Percentiles rank a stretch among this genome's conserved stretches.
These are phyloP conservation scores for Blastobotrys ciferrii DNA, from an alignment of 1,139 yeast species.

Conservation along the genomic window DNA sequence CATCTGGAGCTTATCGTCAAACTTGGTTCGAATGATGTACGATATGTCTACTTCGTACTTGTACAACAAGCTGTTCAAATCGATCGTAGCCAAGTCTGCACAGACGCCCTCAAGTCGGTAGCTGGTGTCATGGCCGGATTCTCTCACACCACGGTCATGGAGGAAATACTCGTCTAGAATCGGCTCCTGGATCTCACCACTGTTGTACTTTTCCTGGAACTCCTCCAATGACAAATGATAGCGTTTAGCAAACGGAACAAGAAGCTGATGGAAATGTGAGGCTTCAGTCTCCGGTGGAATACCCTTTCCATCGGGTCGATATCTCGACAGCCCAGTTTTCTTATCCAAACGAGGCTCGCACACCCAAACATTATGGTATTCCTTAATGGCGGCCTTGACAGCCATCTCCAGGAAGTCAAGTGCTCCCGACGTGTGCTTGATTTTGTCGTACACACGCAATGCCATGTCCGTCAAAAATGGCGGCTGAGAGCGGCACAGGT, in stretches of 20 bases:
- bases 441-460: slow-evolving; percentile 61
- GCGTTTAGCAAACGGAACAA: slow-evolving; percentile 68
- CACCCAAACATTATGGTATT: slow-evolving; percentile 81
- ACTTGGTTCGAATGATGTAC: slow-evolving; percentile 54
- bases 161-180: slow-evolving; percentile 81
- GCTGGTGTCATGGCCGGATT: slow-evolving; percentile 94
- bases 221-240: slow-evolving; percentile 61
- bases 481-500: slow-evolving; percentile 90
- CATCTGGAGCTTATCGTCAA: slow-evolving; percentile 47
- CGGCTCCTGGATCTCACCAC: slow-evolving; percentile 66
- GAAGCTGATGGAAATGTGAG: slow-evolving; percentile 74
- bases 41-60: slow-evolving; percentile 91
- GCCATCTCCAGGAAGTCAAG: slow-evolving; percentile 64
- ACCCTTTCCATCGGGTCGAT: slow-evolving; percentile 86
- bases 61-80: slow-evolving; percentile 79
- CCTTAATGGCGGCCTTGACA: slow-evolving; percentile 77
- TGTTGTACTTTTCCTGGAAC: slow-evolving; percentile 69
- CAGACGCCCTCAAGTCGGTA: slow-evolving; percentile 88
- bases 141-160: slow-evolving; percentile 94
- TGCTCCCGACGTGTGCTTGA: slow-evolving; percentile 44
- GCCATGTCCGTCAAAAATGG: slow-evolving; percentile 98
- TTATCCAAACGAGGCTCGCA: slow-evolving; percentile 69
- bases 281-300: slow-evolving; percentile 97
- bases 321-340: slow-evolving; percentile 81
- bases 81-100: slow-evolving; percentile 88